These are phyloP conservation scores for Pichia cactophila DNA, from an alignment of 1,139 yeast species.

Conservation along the genomic window DNA sequence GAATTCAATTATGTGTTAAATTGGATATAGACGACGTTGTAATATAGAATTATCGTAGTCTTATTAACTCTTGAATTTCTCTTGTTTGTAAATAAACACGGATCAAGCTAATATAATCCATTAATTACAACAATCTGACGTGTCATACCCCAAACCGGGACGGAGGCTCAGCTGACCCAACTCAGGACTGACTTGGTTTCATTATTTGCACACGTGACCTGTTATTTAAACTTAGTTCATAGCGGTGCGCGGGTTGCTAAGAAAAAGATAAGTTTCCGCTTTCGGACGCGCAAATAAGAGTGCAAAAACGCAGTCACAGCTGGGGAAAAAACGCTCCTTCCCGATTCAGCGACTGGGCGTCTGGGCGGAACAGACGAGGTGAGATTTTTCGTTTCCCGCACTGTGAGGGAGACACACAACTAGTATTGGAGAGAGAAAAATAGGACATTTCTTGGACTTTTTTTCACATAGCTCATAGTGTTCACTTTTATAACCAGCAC, in stretches of 20 bases:
- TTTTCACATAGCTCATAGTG: not conserved
- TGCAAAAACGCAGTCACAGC: not conserved
- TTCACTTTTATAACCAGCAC: constrained; percentile 10
- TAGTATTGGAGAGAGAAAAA: constrained; percentile 9
- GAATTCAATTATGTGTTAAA: not conserved
- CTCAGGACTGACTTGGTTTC: too few species aligned
- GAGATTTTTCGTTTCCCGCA: not conserved
- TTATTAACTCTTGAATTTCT: too few species aligned
- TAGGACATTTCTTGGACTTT: not conserved
- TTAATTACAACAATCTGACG: too few species aligned
- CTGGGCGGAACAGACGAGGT: not conserved
- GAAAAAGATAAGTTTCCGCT: too few species aligned
- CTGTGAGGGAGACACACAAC: not conserved
- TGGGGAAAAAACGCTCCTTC: not conserved
- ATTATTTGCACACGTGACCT: not conserved
- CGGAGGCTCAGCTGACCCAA: not conserved
- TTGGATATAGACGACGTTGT: too few species aligned
- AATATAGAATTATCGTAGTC: too few species aligned
- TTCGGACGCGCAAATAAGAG: not conserved
- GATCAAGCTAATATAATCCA: too few species aligned
- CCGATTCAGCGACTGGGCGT: not conserved
- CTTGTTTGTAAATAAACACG: too few species aligned
- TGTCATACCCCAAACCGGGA: too few species aligned
- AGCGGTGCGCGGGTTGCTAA: not conserved
- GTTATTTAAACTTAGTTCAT: not conserved